Conservation (phyloP, 83 land plant species). For the Diphasiastrum complanatum region DNA sequence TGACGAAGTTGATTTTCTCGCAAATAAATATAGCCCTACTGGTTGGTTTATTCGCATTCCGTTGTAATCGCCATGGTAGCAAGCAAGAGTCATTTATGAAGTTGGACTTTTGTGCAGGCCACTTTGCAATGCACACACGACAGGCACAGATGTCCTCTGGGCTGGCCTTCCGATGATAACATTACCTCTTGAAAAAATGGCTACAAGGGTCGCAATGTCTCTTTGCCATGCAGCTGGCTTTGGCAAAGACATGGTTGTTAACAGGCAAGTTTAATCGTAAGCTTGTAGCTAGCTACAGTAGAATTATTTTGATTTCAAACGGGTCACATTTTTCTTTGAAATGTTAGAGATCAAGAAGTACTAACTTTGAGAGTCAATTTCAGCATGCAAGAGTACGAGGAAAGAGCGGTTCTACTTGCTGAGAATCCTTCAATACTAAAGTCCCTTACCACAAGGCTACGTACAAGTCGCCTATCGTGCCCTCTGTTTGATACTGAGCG, state of each 20-base stretch:
- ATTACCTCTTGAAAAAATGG: constrained; percentile 94
- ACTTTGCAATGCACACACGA: constrained; percentile 96
- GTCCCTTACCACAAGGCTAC: constrained; percentile 56
- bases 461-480: constrained; percentile 65
- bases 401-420: constrained; percentile 75
- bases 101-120: constrained; percentile 78
- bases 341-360: too few relatives aligned
- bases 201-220: constrained; percentile 95
- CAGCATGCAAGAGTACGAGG: constrained; percentile 97
- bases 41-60: too few relatives aligned
- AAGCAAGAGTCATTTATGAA: too few relatives aligned
- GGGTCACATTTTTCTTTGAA: too few relatives aligned
- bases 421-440: constrained; percentile 50
- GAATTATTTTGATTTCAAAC: too few relatives aligned
- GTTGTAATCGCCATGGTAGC: too few relatives aligned
- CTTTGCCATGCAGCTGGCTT: constrained; percentile 81
- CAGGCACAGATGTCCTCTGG: constrained; percentile 96
- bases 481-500: constrained; percentile 92
- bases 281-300: too few relatives aligned
- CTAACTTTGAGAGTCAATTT: too few relatives aligned
- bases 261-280: constrained; percentile 51
- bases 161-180: constrained; percentile 96
- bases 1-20: too few relatives aligned
- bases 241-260: constrained; percentile 95
- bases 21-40: too few relatives aligned